Base-by-base conservation (phyloP, 2,329 filamentous ascomycete genomes). In the Monilinia laxa region DNA sequence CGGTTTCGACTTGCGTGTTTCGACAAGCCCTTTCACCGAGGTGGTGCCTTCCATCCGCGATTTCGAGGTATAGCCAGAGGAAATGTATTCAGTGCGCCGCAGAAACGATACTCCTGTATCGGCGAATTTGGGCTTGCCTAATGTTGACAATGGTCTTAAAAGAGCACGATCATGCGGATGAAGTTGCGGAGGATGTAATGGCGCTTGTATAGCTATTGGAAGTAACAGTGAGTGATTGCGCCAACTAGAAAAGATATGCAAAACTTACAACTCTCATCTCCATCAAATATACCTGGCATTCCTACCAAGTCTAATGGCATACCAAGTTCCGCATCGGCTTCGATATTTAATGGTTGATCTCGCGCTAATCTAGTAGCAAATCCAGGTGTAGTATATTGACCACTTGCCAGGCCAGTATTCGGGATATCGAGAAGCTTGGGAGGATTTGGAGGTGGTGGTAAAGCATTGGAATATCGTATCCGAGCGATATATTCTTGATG, bases 401-500 rank as follows among this genome's bases (percentile, higher is more conserved):
- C 90, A 72, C 88, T 91, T 52, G 91, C 85, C 20, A 98, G 85
- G 53, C 95, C 95, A 66, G 92, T 95, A 75, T 96, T 97, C 14
- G 95, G 94, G 69, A 99, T 97, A 72, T 98, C 92, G 73, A 99
- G 90, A 70, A 99, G 89, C 83, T 99, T 99, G 1, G 95, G 95
- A 1, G 94, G 93, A 76, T 93, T 93, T 65, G 94, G 92, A 65
- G 95, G 95, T 70, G 95, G 93, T 71, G 95, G 95, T 20, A 99
- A 88, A 73, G 92, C 90, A 86, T 99, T 99, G 75, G 92, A 93
- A 79, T 96, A 99, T 79, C 95, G 88, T 76, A 97, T 92, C 74
- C 93, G 90, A 70, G 93, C 94, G 77, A 99, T 97, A 80, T 97
- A 98, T 80, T 99, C 95, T 80, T 99, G 95, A 77, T 96, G 92